These are phyloP conservation scores for Babesia bovis DNA, from an alignment of 169 alveolate genomes.

Conservation along the genomic window DNA sequence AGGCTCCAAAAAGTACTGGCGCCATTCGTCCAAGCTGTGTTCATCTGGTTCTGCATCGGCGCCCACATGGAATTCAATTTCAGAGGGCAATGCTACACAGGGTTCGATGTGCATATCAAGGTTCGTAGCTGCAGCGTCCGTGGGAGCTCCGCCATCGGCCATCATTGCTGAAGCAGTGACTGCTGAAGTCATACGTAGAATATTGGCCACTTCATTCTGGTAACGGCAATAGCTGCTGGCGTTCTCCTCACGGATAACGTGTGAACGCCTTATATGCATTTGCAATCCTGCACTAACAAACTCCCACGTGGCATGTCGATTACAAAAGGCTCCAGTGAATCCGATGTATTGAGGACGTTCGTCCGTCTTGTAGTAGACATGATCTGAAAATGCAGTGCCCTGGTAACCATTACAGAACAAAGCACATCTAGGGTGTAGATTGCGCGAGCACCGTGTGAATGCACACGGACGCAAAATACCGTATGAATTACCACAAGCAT, in stretches of 20 bases:
- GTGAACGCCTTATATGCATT: conserved; percentile 8
- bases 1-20: not conserved
- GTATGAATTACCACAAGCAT: conserved; percentile 13
- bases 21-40: conserved; percentile 1
- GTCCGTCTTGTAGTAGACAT: not conserved
- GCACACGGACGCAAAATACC: conserved; percentile 34
- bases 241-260: conserved; percentile 8
- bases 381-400: conserved; percentile 10
- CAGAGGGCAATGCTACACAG: not conserved
- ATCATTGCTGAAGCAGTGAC: conserved; percentile 14
- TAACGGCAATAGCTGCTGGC: conserved; percentile 30
- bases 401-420: not conserved
- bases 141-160: not conserved
- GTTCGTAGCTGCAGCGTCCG: not conserved
- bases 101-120: conserved; percentile 2
- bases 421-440: conserved; percentile 41
- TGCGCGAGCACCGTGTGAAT: conserved; percentile 8
- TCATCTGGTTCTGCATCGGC: not conserved
- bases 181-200: conserved; percentile 27
- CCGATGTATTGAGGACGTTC: conserved; percentile 26
- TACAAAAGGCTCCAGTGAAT: conserved; percentile 49
- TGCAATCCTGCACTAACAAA: conserved; percentile 2
- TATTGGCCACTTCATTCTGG: conserved; percentile 32
- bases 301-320: conserved; percentile 18
- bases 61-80: not conserved